Evolutionary conservation across 2,329 filamentous ascomycete species (phyloP).

Genomic region (Verticillium klebahnii): DNA sequence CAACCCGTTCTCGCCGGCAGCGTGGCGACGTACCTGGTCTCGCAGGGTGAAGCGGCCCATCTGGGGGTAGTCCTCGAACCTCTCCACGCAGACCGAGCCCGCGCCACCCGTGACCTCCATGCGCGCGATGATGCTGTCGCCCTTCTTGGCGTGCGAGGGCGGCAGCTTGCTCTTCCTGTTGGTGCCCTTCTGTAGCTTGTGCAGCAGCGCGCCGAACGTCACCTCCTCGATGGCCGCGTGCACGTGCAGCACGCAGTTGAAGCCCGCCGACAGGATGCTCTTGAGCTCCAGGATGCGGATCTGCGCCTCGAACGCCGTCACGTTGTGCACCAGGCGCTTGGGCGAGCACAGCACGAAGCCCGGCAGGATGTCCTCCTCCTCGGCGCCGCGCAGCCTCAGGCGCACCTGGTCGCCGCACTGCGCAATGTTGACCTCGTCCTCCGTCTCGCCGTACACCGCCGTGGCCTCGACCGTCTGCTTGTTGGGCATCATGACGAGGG

Average conservation of each 20-base stretch:
- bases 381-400: slow-evolving; percentile 84
- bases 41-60: slow-evolving; percentile 85
- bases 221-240: slow-evolving; percentile 98
- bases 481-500: slow-evolving; percentile 93
- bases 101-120: slow-evolving; percentile 83
- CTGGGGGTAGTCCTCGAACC: slow-evolving; percentile 93
- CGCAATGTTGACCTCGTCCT: slow-evolving; percentile 79
- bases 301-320: slow-evolving; percentile 88
- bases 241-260: slow-evolving; percentile 96
- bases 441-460: slow-evolving; percentile 89
- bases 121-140: slow-evolving; percentile 83
- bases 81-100: slow-evolving; percentile 86
- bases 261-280: slow-evolving; percentile 88
- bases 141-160: slow-evolving; percentile 82
- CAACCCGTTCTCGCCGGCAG: neutral
- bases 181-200: slow-evolving; percentile 95
- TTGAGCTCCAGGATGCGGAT: slow-evolving; percentile 93
- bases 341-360: slow-evolving; percentile 96
- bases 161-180: slow-evolving; percentile 88
- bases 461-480: slow-evolving; percentile 74
- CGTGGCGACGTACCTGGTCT: slow-evolving; percentile 64
- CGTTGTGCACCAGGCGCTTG: slow-evolving; percentile 89
- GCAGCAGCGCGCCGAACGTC: slow-evolving; percentile 80
- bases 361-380: slow-evolving; percentile 94
- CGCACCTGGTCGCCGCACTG: slow-evolving; percentile 95